These are phyloP conservation scores for Trichoderma asperellum DNA, from an alignment of 2,329 filamentous ascomycete species.

Conservation along the genomic window DNA sequence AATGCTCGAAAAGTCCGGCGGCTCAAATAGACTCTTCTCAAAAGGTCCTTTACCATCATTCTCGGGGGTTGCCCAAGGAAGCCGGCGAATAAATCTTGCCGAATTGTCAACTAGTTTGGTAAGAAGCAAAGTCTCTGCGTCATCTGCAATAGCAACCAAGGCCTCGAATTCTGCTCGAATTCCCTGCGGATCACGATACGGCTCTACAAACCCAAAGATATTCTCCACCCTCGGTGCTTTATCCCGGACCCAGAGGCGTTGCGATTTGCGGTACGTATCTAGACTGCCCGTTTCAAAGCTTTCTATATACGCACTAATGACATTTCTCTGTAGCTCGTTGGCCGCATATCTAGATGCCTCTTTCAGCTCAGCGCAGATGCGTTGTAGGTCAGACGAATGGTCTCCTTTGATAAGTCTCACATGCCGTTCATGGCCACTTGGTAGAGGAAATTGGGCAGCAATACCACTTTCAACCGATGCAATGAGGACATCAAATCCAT, in stretches of 20 bases:
- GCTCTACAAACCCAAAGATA: constrained; percentile 65
- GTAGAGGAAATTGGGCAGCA: too few species aligned
- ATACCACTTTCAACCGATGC: too few species aligned
- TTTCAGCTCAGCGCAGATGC: neutral
- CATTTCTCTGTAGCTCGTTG: too few species aligned
- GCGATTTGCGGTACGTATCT: too few species aligned
- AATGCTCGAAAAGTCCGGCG: constrained; percentile 73
- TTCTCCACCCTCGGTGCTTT: constrained; percentile 29
- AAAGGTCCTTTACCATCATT: constrained; percentile 57
- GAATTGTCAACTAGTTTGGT: too few species aligned
- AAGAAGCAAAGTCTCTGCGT: too few species aligned
- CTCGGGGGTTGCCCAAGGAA: constrained; percentile 63
- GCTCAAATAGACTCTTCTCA: constrained; percentile 72
- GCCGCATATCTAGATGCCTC: neutral
- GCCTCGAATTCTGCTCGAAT: constrained; percentile 64
- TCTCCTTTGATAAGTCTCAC: neutral
- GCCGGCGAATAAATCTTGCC: constrained; percentile 61
- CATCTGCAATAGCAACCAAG: constrained; percentile 59
- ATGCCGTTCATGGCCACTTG: neutral
- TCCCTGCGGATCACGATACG: constrained; percentile 64
- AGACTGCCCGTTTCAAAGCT: too few species aligned
- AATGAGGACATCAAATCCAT: too few species aligned
- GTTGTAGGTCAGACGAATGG: neutral
- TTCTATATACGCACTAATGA: too few species aligned
- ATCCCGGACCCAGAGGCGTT: too few species aligned